Base-by-base conservation (phyloP, 805 yeast genomes). In the Candida nonsorbophila region DNA sequence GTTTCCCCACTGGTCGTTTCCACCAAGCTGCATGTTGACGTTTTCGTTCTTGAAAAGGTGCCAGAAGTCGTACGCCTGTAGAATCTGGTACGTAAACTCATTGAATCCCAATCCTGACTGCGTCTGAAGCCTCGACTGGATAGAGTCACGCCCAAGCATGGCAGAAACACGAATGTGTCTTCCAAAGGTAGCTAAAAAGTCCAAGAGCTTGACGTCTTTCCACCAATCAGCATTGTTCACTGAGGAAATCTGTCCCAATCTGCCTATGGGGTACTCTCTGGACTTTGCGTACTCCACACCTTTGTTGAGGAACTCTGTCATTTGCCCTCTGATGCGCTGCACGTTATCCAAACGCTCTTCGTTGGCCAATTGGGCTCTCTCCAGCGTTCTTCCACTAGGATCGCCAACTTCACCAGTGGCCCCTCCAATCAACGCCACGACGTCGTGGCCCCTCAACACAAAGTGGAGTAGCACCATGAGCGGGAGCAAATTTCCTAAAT, bases 1-100 rank as follows among this genome's bases (percentile, higher is more conserved):
- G 47, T 92, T 92, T 1, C 98, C 98, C 87, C 96, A 92, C 56
- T 92, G 98, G 52, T 92, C 98, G 49, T 84, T 87, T 5, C 98
- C 98, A 14, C 98, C 98, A 20, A 84, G 78, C 59, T 92, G 97
- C 9, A 87, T 56, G 24, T 68, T 65, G 24, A 88, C 88, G 3
- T 63, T 55, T 20, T 73, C 56, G 10, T 71, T 51, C 21, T 68
- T 69, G 60, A 75, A 77, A 34, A 92, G 58, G 49, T 88, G 86
- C 69, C 81, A 86, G 49, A 86, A 92, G 51, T 92, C 98, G 52
- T 75, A 92, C 0, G 96, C 97, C 55, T 92, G 98, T 32, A 92
- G 59, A 12, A 90, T 63, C 49, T 92, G 98, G 53, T 92, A 92
- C 1, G 95, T 73, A 51, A 92, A 92, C 57, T 92, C 98, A 48